Evolutionary conservation across 2,329 filamentous ascomycete genomes (phyloP).

Genomic region (Aspergillus chevalieri): DNA sequence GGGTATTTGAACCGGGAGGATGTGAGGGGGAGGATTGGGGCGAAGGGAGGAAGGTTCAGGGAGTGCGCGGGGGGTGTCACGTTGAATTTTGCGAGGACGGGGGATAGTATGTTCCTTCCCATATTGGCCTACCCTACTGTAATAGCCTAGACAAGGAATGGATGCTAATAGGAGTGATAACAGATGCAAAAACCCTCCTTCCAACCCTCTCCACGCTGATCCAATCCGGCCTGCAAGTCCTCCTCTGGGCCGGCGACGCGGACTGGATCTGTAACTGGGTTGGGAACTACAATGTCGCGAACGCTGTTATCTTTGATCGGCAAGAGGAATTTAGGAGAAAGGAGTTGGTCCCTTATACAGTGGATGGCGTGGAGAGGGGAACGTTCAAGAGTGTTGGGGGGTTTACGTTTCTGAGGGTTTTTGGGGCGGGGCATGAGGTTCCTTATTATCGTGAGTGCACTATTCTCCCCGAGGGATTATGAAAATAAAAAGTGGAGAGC

Average conservation of each 20-base stretch:
- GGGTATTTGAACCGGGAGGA: conserved; percentile 34
- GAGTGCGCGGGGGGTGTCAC: conserved; percentile 38
- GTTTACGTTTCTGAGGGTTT: conserved; percentile 46
- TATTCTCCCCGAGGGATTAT: conserved; percentile 11
- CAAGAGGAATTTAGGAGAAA: conserved; percentile 37
- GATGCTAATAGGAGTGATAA: conserved; percentile 3
- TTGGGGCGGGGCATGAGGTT: conserved; percentile 46
- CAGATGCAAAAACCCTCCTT: conserved; percentile 42
- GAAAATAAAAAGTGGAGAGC: background rate
- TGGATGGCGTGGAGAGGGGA: conserved; percentile 44
- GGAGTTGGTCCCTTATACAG: conserved; percentile 40
- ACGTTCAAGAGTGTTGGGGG: conserved; percentile 48
- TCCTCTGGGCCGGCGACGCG: conserved; percentile 53
- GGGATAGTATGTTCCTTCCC: conserved; percentile 28
- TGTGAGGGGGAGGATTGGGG: conserved; percentile 43
- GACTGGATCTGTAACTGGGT: conserved; percentile 57
- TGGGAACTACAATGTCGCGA: conserved; percentile 44
- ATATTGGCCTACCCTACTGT: background rate
- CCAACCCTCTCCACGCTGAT: conserved; percentile 41
- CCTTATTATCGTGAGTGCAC: conserved; percentile 42
- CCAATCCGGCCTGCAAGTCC: conserved; percentile 43
- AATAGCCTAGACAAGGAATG: too few relatives aligned
- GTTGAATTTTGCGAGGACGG: conserved; percentile 35
- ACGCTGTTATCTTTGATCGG: conserved; percentile 42
- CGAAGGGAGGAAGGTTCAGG: conserved; percentile 33